phyloP scores from a whole-genome alignment of 2,329 filamentous ascomycete species.

The Bipolaris gigantea region DNA sequence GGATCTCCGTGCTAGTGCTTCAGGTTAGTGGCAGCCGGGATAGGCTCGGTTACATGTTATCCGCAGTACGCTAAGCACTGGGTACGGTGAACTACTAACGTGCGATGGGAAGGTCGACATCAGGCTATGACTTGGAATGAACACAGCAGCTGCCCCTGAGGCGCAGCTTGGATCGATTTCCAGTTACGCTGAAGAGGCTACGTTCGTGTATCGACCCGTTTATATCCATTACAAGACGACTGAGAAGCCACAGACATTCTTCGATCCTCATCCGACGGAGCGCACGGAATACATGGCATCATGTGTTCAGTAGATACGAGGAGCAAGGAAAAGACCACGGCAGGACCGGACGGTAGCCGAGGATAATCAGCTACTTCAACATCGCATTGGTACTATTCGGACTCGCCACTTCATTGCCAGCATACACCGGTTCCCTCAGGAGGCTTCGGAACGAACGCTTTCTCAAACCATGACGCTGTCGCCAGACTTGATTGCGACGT shows the following conservation, averaged over 20 bases:
- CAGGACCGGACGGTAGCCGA: neutral
- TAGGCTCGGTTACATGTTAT: neutral
- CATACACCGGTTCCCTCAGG: neutral
- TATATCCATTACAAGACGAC: neutral
- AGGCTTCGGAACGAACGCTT: conserved; percentile 1
- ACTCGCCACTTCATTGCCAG: neutral
- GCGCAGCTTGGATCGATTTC: too few species aligned
- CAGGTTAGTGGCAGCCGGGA: neutral
- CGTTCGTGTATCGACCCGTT: too few species aligned
- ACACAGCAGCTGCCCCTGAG: neutral
- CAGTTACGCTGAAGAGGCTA: too few species aligned
- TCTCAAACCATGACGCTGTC: neutral
- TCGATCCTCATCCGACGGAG: conserved; percentile 3
- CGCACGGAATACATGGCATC: conserved; percentile 5
- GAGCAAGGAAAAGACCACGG: neutral
- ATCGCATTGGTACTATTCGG: neutral
- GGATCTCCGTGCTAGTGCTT: neutral
- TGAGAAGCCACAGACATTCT: neutral
- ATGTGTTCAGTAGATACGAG: neutral
- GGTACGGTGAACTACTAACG: neutral
- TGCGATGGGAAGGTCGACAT: neutral
- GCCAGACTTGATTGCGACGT: neutral
- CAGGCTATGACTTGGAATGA: too few species aligned
- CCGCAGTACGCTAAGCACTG: neutral
- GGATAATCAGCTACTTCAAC: neutral